Percentiles rank a stretch among this genome's conserved stretches.
Evolutionary conservation across 495 filamentous ascomycete genomes (phyloP).

Genomic region (Penicillium salamii): DNA sequence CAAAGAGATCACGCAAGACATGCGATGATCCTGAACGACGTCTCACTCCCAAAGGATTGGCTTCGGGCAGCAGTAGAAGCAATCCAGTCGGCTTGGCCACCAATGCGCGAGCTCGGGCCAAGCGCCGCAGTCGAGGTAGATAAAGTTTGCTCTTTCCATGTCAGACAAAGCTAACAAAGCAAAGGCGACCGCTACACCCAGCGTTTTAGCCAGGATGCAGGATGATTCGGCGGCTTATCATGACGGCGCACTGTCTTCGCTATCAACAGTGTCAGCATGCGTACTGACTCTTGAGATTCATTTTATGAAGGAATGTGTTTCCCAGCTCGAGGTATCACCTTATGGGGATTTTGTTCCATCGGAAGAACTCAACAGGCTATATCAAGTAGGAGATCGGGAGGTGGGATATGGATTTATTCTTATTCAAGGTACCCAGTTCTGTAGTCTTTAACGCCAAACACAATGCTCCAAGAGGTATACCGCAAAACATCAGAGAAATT

Average conservation of each 20-base stretch:
- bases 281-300: no score
- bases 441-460: slow-evolving; percentile 25
- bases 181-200: slow-evolving; percentile 35
- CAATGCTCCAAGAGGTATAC: slow-evolving; percentile 26
- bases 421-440: slow-evolving; percentile 25
- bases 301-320: no score
- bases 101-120: slow-evolving; percentile 13
- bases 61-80: slow-evolving; percentile 17
- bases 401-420: slow-evolving; percentile 22
- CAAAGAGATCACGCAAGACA: neutral
- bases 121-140: slow-evolving; percentile 29
- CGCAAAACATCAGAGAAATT: slow-evolving; percentile 12
- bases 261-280: no score
- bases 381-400: neutral
- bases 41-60: slow-evolving; percentile 17
- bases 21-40: slow-evolving; percentile 7
- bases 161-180: slow-evolving; percentile 5
- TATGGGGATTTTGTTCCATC: neutral
- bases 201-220: slow-evolving; percentile 28
- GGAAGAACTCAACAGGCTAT: neutral
- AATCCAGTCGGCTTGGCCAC: neutral
- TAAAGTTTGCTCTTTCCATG: neutral
- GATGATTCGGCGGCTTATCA: neutral
- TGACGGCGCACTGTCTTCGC: neutral
- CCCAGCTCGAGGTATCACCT: neutral